A percentile compares a stretch with the other conserved stretches of the same genome.
Conservation (phyloP, 2,329 filamentous ascomycete species). For the Aspergillus sp. region DNA sequence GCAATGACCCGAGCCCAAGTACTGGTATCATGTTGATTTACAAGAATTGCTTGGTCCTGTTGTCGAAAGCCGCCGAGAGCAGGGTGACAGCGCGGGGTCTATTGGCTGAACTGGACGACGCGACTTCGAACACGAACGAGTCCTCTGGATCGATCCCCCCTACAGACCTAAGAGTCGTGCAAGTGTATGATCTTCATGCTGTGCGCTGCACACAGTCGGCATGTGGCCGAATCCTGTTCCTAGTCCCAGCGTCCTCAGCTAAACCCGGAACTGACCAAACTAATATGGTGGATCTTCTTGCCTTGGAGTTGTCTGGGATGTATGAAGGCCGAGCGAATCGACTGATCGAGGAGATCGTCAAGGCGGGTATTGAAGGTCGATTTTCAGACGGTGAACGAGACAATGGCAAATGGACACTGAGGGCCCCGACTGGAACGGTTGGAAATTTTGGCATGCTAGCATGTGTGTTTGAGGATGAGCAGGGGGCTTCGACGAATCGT, state of each 20-base stretch:
- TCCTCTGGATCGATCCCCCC: conserved; percentile 19
- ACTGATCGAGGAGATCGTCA: conserved; percentile 75
- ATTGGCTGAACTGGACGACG: conserved; percentile 75
- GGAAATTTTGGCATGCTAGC: conserved; percentile 46
- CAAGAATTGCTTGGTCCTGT: conserved; percentile 66
- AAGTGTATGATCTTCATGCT: conserved; percentile 60
- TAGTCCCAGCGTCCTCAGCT: conserved; percentile 19
- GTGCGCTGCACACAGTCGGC: conserved; percentile 54
- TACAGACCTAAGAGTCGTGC: conserved; percentile 66
- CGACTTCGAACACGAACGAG: conserved; percentile 46
- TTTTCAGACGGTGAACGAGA: conserved; percentile 80
- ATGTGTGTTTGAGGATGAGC: conserved; percentile 34
- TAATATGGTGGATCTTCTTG: conserved; percentile 43
- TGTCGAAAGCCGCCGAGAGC: conserved; percentile 59
- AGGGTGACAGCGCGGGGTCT: conserved; percentile 65
- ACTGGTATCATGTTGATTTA: conserved; percentile 74
- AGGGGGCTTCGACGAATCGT: conserved; percentile 45
- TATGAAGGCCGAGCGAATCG: conserved; percentile 71
- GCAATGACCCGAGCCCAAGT: conserved; percentile 35
- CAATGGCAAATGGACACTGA: conserved; percentile 67
- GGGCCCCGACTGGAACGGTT: conserved; percentile 54
- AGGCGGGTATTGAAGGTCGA: conserved; percentile 74
- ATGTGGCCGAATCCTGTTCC: conserved; percentile 31
- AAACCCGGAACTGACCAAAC: conserved; percentile 13
- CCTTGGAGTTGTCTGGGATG: conserved; percentile 61